These are phyloP conservation scores for Circinella minor DNA, from an alignment of 371 early-diverging fungal genomes.

Conservation along the genomic window DNA sequence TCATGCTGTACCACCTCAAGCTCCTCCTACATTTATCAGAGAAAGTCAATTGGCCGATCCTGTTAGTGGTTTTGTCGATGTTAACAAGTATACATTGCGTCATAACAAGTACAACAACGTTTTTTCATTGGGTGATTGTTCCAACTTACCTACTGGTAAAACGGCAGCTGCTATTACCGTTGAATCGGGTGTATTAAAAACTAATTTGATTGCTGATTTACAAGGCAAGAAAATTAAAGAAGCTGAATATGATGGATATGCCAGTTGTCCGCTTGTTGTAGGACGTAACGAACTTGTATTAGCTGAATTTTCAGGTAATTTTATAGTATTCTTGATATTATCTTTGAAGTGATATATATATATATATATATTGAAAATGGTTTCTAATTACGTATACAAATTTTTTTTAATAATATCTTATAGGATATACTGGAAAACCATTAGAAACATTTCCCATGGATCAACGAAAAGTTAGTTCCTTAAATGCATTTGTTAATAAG, in stretches of 20 bases:
- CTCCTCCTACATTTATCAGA: constrained; percentile 79
- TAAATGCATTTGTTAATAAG: constrained; percentile 74
- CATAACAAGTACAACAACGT: constrained; percentile 83
- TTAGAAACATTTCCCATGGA: constrained; percentile 87
- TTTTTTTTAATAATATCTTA: not conserved
- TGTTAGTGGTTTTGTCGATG: constrained; percentile 81
- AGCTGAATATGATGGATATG: constrained; percentile 83
- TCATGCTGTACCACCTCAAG: constrained; percentile 91
- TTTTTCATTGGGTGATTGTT: constrained; percentile 84
- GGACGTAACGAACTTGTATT: constrained; percentile 82
- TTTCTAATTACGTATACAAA: no score
- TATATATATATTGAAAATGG: no score
- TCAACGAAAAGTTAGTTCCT: constrained; percentile 72
- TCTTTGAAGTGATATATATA: not conserved
- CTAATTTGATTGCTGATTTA: constrained; percentile 77
- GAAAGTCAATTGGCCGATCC: constrained; percentile 73
- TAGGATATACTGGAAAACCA: constrained; percentile 78
- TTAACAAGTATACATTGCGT: constrained; percentile 78
- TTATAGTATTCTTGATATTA: no score
- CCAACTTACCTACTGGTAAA: constrained; percentile 88
- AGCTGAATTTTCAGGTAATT: constrained; percentile 75
- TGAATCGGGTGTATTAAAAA: constrained; percentile 77
- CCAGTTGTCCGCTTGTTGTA: constrained; percentile 78
- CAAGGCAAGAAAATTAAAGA: constrained; percentile 50
- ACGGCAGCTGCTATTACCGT: constrained; percentile 90